These are phyloP conservation scores for Tritrichomonas foetus DNA, from an alignment of 208 protist genomes.

Conservation along the genomic window DNA sequence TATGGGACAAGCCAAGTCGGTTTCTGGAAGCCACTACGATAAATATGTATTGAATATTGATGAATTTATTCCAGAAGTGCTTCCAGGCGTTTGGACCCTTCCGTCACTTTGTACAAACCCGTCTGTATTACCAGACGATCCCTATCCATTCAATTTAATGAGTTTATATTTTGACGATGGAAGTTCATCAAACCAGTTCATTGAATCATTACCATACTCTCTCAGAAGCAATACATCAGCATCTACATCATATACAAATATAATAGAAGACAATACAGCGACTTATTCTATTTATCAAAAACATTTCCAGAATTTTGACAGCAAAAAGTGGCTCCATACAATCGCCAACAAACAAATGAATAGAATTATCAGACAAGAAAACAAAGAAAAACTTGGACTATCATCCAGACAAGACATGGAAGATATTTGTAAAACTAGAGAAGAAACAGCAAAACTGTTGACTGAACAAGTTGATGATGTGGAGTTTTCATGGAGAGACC, in stretches of 20 bases:
- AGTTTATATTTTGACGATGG: neutral
- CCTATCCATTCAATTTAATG: neutral
- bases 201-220: no score
- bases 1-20: neutral
- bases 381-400: neutral
- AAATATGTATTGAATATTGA: neutral
- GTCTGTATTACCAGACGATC: neutral
- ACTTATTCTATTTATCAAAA: neutral
- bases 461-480: neutral
- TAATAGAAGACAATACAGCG: neutral
- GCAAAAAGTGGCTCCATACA: neutral
- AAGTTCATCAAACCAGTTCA: no score
- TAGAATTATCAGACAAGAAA: neutral
- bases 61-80: constrained; percentile 5
- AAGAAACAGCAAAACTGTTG: neutral
- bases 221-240: no score
- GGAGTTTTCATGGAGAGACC: neutral
- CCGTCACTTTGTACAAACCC: neutral
- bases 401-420: neutral
- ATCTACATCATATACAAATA: neutral
- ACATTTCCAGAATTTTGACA: neutral
- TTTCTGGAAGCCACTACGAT: neutral
- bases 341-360: neutral
- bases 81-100: neutral
- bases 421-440: no score